A percentile compares a stretch with the other conserved stretches of the same genome.
phyloP scores from a whole-genome alignment of 192 early-diverging fungal genomes.

The Podila epicladia region DNA sequence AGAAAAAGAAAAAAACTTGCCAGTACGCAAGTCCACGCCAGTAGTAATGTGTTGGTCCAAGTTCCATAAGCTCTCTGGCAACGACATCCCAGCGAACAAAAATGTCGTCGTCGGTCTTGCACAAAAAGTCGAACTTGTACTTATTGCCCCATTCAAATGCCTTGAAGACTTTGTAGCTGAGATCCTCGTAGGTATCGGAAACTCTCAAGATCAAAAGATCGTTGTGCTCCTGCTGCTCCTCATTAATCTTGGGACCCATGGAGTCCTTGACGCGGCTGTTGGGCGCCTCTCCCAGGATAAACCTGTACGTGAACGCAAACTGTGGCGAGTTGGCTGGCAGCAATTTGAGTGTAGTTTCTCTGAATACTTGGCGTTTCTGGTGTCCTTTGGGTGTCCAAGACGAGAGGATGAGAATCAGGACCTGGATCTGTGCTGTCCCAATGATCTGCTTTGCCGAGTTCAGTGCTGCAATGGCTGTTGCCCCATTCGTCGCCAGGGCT shows the following conservation, averaged over 20 bases:
- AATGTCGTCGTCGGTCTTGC: constrained; percentile 71
- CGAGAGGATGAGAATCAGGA: constrained; percentile 64
- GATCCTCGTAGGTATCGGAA: constrained; percentile 61
- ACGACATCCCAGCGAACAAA: constrained; percentile 69
- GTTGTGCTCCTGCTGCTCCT: constrained; percentile 55
- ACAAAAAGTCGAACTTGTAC: constrained; percentile 62
- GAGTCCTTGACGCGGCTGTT: constrained; percentile 42
- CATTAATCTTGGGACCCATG: constrained; percentile 57
- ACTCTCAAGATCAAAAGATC: constrained; percentile 65
- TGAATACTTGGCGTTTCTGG: constrained; percentile 55
- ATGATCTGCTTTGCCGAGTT: constrained; percentile 41
- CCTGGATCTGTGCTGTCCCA: constrained; percentile 46
- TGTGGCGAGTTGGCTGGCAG: constrained; percentile 52
- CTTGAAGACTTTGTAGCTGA: constrained; percentile 67
- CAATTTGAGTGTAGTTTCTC: constrained; percentile 59
- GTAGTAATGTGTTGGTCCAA: constrained; percentile 60
- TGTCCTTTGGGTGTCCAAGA: constrained; percentile 66
- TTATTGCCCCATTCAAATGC: constrained; percentile 64
- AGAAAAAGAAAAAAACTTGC: constrained; percentile 26
- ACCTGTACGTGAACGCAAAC: constrained; percentile 59
- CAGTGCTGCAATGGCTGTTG: constrained; percentile 31
- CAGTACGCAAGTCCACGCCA: constrained; percentile 68
- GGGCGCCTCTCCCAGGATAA: constrained; percentile 62
- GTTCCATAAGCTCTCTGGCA: constrained; percentile 50
- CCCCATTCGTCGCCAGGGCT: constrained; percentile 22